These are phyloP conservation scores for Lodderomyces theae DNA, from an alignment of 1,139 yeast species.

Conservation along the genomic window DNA sequence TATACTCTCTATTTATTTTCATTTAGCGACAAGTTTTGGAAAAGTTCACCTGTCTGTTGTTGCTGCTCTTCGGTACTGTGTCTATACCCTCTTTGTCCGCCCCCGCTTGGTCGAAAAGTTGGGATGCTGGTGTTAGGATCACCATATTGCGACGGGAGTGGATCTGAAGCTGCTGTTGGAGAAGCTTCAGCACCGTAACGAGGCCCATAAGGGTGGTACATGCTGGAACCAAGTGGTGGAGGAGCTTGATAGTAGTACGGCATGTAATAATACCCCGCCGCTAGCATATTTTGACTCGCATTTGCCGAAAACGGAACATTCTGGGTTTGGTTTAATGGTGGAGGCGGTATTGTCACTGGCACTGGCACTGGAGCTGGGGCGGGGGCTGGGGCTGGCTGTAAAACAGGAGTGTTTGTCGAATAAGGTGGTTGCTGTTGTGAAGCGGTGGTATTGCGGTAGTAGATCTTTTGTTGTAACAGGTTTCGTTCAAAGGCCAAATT, in stretches of 20 bases:
- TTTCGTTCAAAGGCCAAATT: constrained; percentile 36
- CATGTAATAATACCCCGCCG: constrained; percentile 3
- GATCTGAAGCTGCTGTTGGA: not conserved
- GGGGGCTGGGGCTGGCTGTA: constrained; percentile 2
- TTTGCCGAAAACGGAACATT: not conserved
- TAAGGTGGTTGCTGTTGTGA: not conserved
- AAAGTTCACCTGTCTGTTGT: constrained; percentile 1
- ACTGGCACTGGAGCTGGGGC: constrained; percentile 3
- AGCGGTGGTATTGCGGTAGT: constrained; percentile 26
- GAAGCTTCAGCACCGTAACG: not conserved
- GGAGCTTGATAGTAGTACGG: constrained; percentile 4
- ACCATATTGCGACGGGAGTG: not conserved
- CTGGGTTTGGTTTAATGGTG: not conserved
- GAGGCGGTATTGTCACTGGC: constrained; percentile 4
- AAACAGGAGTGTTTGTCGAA: not conserved
- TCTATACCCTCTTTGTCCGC: too few relatives aligned
- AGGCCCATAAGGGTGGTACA: not conserved
- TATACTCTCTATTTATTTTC: not conserved
- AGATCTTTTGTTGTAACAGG: constrained; percentile 33
- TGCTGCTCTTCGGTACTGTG: not conserved
- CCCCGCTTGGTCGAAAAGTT: too few relatives aligned
- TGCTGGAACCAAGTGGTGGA: not conserved
- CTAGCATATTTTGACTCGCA: not conserved
- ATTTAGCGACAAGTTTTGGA: constrained; percentile 2
- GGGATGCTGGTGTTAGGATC: not conserved